Evolutionary conservation across 140 eudicot species (phyloP), one percentile per base, ranked within the genome.

Genomic region (Senecio squalidus): DNA sequence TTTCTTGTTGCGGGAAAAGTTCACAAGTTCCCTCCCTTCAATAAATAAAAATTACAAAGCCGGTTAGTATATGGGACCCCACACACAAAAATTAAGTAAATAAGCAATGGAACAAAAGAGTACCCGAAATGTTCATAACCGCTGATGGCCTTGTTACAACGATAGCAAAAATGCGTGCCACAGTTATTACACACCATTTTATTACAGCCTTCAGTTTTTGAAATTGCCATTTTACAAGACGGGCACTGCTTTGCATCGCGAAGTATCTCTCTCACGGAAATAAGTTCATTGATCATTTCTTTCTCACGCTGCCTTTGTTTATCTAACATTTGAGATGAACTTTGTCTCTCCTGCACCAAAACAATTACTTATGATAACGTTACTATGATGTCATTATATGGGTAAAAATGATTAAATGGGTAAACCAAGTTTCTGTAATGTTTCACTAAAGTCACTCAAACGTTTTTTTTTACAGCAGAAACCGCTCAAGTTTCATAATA

Each of bases 121-220:
- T 36, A 89, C 97, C 84, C 73, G 78, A 77, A 89, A 70, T 89
- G 97, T 4, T 85, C 97, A 34, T 89, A 89, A 77, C 97, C 97
- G 24, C n/a, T 34, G n/a, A 89, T 82, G 39, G 64, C 78, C 70
- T 80, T 49, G 48, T 73, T 82, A 71, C 97, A 89, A 23, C 76
- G 86, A 52, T 85, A 89, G 73, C 97, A 89, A 46, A 89, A 89
- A 67, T 77, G 80, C 7, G 27, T 43, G 27, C 86, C 93, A 68
- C 95, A 89, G 21, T 82, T 78, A 0, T 66, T 11, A 62, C 95
- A 89, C 4, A 70, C 82, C 95, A 89, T 85, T 69, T 85, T 82
- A 28, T 85, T 85, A 80, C 97, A 89, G 31, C 97, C 97, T 73
- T 77, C 97, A 7, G 80, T 82, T 72, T 81, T 78, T 4, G 89